Evolutionary conservation across 176 grass and related monocot species (phyloP), one percentile per base, ranked within the genome.

Genomic region (Bothriochloa decipiens): DNA sequence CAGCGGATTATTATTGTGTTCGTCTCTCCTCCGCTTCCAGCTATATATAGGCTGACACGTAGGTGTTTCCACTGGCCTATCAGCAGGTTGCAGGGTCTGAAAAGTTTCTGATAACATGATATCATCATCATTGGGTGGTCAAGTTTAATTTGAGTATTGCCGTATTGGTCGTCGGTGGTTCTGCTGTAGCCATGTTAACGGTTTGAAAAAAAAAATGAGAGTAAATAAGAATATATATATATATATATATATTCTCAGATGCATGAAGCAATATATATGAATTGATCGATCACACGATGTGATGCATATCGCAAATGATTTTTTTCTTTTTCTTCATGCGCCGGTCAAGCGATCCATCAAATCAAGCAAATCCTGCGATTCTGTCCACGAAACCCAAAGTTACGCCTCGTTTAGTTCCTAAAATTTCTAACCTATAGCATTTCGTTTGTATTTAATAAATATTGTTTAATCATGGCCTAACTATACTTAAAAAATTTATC

Each of bases 381-480:
- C 60, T 83, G 52, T 42, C 81, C 81, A 64, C 11, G 55, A 42
- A 64, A 60, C 13, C 36, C 22, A 85, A 78, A 70, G 50, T 39
- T 43, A n/a, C n/a, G n/a, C n/a, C n/a, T n/a, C n/a, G n/a, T n/a
- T n/a, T n/a, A n/a, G n/a, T n/a, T n/a, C n/a, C n/a, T n/a, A n/a
- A n/a, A n/a, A n/a, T n/a, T n/a, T n/a, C n/a, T n/a, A n/a, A n/a
- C n/a, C n/a, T n/a, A n/a, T n/a, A n/a, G n/a, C n/a, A n/a, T n/a
- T n/a, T n/a, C n/a, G n/a, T n/a, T n/a, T n/a, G n/a, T n/a, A n/a
- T n/a, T n/a, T n/a, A n/a, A n/a, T n/a, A n/a, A n/a, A n/a, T n/a
- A n/a, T n/a, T n/a, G n/a, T n/a, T n/a, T n/a, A n/a, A n/a, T n/a
- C n/a, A n/a, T n/a, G n/a, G n/a, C n/a, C n/a, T n/a, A n/a, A n/a